phyloP scores from a whole-genome alignment of 768 basidiomycete species.

The Boletus rufocinnamomeus region DNA sequence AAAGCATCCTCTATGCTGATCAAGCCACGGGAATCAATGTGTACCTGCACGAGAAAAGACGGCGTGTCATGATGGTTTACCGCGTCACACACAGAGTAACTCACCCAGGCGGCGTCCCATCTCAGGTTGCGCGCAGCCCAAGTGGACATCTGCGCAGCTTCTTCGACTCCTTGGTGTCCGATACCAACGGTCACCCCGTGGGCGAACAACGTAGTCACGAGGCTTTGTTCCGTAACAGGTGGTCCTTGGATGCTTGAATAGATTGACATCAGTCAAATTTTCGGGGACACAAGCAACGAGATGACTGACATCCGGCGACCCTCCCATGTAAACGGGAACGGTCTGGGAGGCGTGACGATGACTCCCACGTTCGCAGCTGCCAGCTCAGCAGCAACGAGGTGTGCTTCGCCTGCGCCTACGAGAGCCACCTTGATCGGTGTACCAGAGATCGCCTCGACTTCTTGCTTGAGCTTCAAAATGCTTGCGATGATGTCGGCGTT shows the following conservation, averaged over 20 bases:
- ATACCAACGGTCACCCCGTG: constrained; percentile 68
- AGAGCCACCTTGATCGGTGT: constrained; percentile 48
- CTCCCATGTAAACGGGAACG: constrained; percentile 71
- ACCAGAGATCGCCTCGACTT: constrained; percentile 44
- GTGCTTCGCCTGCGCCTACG: constrained; percentile 59
- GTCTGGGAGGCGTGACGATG: constrained; percentile 61
- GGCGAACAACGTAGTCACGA: constrained; percentile 60
- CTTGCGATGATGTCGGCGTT: constrained; percentile 78
- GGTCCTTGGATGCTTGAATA: constrained; percentile 61
- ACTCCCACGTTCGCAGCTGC: constrained; percentile 66
- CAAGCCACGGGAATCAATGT: constrained; percentile 40
- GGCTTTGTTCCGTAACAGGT: constrained; percentile 62
- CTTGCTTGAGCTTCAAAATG: constrained; percentile 59
- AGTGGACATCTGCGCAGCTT: constrained; percentile 68
- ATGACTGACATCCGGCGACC: constrained; percentile 56
- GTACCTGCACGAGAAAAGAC: constrained; percentile 26
- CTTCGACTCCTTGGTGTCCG: constrained; percentile 45
- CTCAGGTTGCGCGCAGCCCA: constrained; percentile 86
- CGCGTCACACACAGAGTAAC: constrained; percentile 41
- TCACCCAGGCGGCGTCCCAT: constrained; percentile 93
- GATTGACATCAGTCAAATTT: neutral
- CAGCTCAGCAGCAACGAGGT: constrained; percentile 45
- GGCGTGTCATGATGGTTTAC: neutral
- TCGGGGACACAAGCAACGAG: neutral
- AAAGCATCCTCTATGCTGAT: constrained; percentile 43